Evolutionary conservation across 495 filamentous ascomycete genomes (phyloP), one percentile per base, ranked within the genome.

Genomic region (Talaromyces thailandensis): DNA sequence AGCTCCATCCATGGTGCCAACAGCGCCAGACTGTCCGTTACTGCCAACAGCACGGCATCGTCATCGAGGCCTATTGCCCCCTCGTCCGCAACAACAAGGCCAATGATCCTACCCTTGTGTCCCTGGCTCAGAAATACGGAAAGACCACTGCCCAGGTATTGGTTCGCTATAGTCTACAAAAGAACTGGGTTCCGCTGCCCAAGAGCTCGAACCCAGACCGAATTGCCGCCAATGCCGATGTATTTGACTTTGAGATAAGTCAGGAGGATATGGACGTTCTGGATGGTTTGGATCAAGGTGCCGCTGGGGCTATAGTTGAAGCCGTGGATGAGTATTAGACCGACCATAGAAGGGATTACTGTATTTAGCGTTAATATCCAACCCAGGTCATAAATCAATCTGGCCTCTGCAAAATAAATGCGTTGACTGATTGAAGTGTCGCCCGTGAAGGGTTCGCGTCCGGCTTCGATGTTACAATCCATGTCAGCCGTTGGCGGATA

Each of bases 341-440:
- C 3, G 14, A 26, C 6, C 55, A 24, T 25, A 26, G 25, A 28
- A 5, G 18, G 25, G 3, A 32, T 21, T 61, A 24, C 48, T 35
- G 43, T 35, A 64, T 52, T 31, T 57, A 63, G 66, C 61, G 62
- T 55, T 40, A 16, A 40, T 40, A 16, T 40, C 35, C 35, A 16
- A 40, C 14, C 35, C 35, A 40, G 35, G 35, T 40, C 35, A 40
- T 48, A n/a, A n/a, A 40, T 56, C 57, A 75, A 70, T 77, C 70
- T 43, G 71, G 71, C 51, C 68, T 65, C 61, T 76, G 65, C 85
- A 98, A 94, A 52, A 98, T 75, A 65, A 91, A 96, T 43, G 88
- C 87, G 74, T 97, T 96, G 43, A 97, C 86, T 60, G 87, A 88
- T 70, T 96, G 90, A 56, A 98, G 73, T 1, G 91, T 96, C 29